Percentiles rank a stretch among this genome's conserved stretches.
These are phyloP conservation scores for Trichocomaceae sp. DNA, from an alignment of 2,329 filamentous ascomycete genomes.

Conservation along the genomic window DNA sequence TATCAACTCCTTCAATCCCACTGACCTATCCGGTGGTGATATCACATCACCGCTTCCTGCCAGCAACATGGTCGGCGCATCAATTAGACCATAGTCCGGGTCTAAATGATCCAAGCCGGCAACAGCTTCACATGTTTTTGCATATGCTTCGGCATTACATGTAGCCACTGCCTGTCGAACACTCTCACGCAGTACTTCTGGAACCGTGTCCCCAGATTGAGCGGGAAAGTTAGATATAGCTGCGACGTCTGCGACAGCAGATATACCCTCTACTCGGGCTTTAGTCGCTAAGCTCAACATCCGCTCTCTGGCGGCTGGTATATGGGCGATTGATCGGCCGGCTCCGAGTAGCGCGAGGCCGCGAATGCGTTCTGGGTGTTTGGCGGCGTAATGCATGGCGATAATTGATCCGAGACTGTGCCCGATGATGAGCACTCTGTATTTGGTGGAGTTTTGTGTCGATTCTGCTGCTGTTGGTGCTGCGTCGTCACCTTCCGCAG, in stretches of 20 bases:
- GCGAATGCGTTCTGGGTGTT: constrained; percentile 18
- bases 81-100: constrained; percentile 3
- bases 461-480: background rate
- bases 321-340: constrained; percentile 21
- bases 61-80: constrained; percentile 6
- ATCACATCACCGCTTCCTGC: constrained; percentile 7
- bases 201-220: background rate
- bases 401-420: constrained; percentile 34
- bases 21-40: constrained; percentile 2
- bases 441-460: constrained; percentile 14
- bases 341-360: constrained; percentile 29
- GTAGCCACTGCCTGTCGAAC: background rate
- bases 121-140: constrained; percentile 8
- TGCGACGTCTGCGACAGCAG: constrained; percentile 5
- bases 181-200: background rate
- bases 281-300: constrained; percentile 9
- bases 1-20: constrained; percentile 3
- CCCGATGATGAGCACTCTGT: constrained; percentile 23
- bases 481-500: background rate
- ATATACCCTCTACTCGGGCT: constrained; percentile 8
- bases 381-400: constrained; percentile 32
- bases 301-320: constrained; percentile 10
- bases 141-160: constrained; percentile 9
- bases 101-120: constrained; percentile 8
- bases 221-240: constrained; percentile 7